Base-by-base conservation (phyloP, 345 rosid species). In the Euphorbia lathyris region DNA sequence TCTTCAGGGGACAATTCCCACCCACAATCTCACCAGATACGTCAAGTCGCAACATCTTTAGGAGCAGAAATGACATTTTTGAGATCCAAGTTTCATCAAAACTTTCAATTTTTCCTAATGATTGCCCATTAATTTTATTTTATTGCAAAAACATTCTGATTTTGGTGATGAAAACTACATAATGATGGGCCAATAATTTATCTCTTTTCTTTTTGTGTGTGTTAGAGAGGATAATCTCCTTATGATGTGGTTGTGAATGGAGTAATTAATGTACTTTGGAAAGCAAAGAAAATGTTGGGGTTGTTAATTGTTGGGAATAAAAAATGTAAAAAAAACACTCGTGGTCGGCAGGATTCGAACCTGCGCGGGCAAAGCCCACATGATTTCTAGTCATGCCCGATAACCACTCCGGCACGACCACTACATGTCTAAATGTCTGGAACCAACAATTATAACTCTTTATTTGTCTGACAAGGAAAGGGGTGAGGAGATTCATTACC, bases 381-480 rank as follows among this genome's bases (percentile, higher is more conserved):
- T 88, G 91, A 90, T 90, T 90, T 90, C 96, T 90, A 88, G 96
- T 88, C 91, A 90, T 88, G 96, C 93, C 93, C 88, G 93, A 86
- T 88, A 90, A 88, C 96, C 93, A 90, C 96, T 90, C 93, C 90
- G 96, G 91, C 96, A 87, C 90, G 88, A 52, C 74, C 74, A 63
- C 74, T 62, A 16, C 26, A 27, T 19, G 19, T 48, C 53, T 12
- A 48, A 48, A 32, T n/a, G n/a, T n/a, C n/a, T n/a, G n/a, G n/a
- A n/a, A n/a, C n/a, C n/a, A n/a, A n/a, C n/a, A n/a, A n/a, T n/a
- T n/a, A n/a, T n/a, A n/a, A n/a, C n/a, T n/a, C n/a, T n/a, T n/a
- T n/a, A n/a, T n/a, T n/a, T n/a, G n/a, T n/a, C n/a, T n/a, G n/a
- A n/a, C n/a, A n/a, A n/a, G n/a, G n/a, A n/a, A n/a, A n/a, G n/a